These are phyloP conservation scores for Simplicillium sp. DNA, from an alignment of 2,329 filamentous ascomycete species.

Conservation along the genomic window DNA sequence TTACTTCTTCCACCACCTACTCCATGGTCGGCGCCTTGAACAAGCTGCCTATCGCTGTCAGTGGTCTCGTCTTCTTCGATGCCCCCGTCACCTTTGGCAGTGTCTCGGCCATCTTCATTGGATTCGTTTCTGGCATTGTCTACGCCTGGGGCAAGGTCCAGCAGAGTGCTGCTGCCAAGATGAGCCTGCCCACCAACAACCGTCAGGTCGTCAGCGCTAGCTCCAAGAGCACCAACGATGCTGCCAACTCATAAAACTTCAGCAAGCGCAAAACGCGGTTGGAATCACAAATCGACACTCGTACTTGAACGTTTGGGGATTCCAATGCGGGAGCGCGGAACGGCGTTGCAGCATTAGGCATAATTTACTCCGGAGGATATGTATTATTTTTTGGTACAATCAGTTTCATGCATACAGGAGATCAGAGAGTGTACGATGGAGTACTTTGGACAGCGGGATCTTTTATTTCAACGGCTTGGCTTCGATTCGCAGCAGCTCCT, in stretches of 20 bases:
- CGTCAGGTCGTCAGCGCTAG: conserved; percentile 67
- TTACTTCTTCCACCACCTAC: conserved; percentile 95
- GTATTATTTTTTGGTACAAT: too few relatives aligned
- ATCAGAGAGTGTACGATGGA: too few relatives aligned
- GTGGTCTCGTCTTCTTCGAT: conserved; percentile 89
- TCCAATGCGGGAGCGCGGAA: too few relatives aligned
- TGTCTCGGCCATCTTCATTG: conserved; percentile 82
- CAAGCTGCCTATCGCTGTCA: conserved; percentile 92
- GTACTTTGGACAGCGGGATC: too few relatives aligned
- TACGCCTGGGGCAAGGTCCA: conserved; percentile 60
- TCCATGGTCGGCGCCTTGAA: conserved; percentile 98
- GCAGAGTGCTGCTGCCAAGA: conserved; percentile 59
- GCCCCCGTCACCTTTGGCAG: conserved; percentile 88
- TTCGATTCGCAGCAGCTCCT: too few relatives aligned
- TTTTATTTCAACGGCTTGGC: too few relatives aligned
- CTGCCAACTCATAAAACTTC: conserved; percentile 43
- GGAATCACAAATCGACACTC: too few relatives aligned
- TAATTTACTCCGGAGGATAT: too few relatives aligned
- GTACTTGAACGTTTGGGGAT: too few relatives aligned
- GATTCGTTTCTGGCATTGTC: conserved; percentile 86
- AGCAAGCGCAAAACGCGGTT: too few relatives aligned
- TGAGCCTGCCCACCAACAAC: conserved; percentile 56
- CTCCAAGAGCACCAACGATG: conserved; percentile 78
- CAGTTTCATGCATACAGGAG: too few relatives aligned
- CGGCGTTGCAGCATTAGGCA: too few relatives aligned